phyloP scores from a whole-genome alignment of 805 yeast species.

The Cyberlindnera americana region DNA sequence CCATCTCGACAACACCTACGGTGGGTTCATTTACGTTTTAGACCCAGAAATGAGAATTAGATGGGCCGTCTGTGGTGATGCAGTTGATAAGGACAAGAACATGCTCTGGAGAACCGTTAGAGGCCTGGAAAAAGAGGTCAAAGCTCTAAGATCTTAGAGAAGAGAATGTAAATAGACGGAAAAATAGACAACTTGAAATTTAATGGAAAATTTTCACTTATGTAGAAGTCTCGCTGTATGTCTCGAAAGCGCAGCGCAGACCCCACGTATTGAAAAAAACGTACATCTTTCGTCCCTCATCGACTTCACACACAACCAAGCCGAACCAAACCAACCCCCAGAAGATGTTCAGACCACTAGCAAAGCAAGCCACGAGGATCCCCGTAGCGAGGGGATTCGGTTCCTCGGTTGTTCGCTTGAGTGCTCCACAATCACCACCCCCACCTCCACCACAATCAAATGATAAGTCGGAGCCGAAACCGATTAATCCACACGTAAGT shows the following conservation, averaged over 20 bases:
- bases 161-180: constrained; percentile 1
- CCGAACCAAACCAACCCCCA: no score
- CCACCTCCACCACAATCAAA: background rate
- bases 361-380: background rate
- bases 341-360: constrained; percentile 3
- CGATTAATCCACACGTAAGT: constrained; percentile 23
- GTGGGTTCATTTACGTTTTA: constrained; percentile 80
- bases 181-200: background rate
- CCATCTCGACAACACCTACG: constrained; percentile 66
- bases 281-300: no score
- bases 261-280: no score
- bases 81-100: constrained; percentile 60
- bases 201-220: background rate
- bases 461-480: no score
- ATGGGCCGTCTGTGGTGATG: constrained; percentile 89
- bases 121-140: constrained; percentile 51
- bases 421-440: background rate
- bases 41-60: constrained; percentile 73
- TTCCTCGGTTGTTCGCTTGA: background rate
- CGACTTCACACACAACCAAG: no score
- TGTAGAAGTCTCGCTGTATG: no score
- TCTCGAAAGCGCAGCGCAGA: no score
- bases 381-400: background rate
- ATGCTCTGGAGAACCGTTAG: constrained; percentile 63
- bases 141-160: constrained; percentile 11